These are phyloP conservation scores for Colletotrichum liriopes DNA, from an alignment of 2,329 filamentous ascomycete genomes.

Conservation along the genomic window DNA sequence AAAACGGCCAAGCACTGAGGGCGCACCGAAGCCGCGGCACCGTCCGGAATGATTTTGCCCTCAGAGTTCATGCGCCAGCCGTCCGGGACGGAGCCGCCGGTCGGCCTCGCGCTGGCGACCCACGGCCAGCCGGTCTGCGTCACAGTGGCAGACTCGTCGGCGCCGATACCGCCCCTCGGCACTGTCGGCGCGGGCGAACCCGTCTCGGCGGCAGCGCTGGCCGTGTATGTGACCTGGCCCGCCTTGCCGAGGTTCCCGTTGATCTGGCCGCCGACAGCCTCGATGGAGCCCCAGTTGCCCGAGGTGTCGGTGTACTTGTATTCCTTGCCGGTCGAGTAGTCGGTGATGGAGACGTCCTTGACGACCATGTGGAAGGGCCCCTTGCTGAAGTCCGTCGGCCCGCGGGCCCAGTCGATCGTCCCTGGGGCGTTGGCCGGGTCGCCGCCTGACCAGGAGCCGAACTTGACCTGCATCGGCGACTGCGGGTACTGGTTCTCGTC, in stretches of 20 bases:
- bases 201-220: conserved; percentile 74
- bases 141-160: conserved; percentile 66
- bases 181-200: conserved; percentile 75
- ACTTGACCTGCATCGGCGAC: conserved; percentile 94
- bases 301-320: conserved; percentile 87
- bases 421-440: conserved; percentile 84
- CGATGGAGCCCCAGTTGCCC: conserved; percentile 87
- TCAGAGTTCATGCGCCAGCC: conserved; percentile 86
- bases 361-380: conserved; percentile 92
- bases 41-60: conserved; percentile 83
- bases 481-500: conserved; percentile 87
- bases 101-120: conserved; percentile 70
- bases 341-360: conserved; percentile 81
- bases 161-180: conserved; percentile 78
- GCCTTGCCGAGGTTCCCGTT: conserved; percentile 76
- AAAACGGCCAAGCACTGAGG: conserved; percentile 47
- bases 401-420: conserved; percentile 92
- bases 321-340: conserved; percentile 92
- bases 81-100: conserved; percentile 75
- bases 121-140: conserved; percentile 79
- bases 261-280: conserved; percentile 83
- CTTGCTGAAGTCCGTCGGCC: conserved; percentile 84
- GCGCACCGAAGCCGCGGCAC: conserved; percentile 64
- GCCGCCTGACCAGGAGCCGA: conserved; percentile 93
- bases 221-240: conserved; percentile 66